Conservation (phyloP, 2,329 filamentous ascomycete genomes). For the Sclerotinia glacialis region DNA sequence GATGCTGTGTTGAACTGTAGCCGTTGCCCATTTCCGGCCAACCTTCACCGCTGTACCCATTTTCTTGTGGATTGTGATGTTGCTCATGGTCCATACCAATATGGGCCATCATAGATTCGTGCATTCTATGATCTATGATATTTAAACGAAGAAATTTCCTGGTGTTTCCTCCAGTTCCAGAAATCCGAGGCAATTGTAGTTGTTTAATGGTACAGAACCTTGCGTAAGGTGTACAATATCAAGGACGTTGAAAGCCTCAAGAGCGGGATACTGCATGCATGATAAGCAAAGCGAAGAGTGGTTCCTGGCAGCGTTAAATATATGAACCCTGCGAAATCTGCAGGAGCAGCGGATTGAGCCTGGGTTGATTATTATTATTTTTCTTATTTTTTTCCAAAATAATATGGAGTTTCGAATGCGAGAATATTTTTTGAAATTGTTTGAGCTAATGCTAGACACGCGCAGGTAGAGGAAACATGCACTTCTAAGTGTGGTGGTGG, state of each 20-base stretch:
- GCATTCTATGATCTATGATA: constrained; percentile 33
- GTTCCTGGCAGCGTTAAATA: constrained; percentile 39
- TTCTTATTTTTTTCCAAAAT: neutral
- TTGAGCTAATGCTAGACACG: constrained; percentile 30
- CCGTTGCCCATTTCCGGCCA: constrained; percentile 54
- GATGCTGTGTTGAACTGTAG: constrained; percentile 54
- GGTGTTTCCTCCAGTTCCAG: constrained; percentile 24
- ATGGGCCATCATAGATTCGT: constrained; percentile 41
- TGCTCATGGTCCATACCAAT: constrained; percentile 40
- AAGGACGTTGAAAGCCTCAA: constrained; percentile 33
- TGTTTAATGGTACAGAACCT: constrained; percentile 35
- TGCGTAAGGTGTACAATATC: constrained; percentile 34
- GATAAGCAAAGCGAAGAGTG: constrained; percentile 36
- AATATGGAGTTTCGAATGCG: constrained; percentile 27
- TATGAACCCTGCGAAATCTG: constrained; percentile 35
- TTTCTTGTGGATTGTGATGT: constrained; percentile 36
- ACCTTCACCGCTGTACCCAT: constrained; percentile 47
- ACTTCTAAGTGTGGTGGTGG: constrained; percentile 21
- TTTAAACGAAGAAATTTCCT: constrained; percentile 4
- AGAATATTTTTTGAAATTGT: constrained; percentile 22
- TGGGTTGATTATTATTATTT: constrained; percentile 21
- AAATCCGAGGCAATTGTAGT: constrained; percentile 30
- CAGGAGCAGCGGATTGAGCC: constrained; percentile 35
- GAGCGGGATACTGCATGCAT: constrained; percentile 41
- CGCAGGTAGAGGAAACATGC: constrained; percentile 32